Percentiles rank a stretch among this genome's conserved stretches.
phyloP scores from a whole-genome alignment of 225 moss, liverwort and hornwort genomes.

The Neckera pumila region DNA sequence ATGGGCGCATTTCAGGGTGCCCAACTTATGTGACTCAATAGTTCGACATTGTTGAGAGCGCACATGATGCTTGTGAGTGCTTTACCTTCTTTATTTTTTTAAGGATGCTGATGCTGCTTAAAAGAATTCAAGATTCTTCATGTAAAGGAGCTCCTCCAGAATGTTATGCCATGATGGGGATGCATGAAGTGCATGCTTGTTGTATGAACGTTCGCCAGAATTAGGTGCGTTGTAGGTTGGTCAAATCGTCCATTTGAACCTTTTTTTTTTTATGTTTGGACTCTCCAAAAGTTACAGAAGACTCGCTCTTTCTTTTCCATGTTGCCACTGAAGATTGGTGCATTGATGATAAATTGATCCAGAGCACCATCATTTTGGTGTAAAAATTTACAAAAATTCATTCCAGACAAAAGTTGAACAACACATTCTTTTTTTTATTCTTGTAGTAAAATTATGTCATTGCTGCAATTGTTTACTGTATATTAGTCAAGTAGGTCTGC shows the following conservation, averaged over 20 bases:
- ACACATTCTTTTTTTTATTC: not conserved
- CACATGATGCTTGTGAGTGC: not conserved
- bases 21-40: not conserved
- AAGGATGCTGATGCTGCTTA: too few species aligned
- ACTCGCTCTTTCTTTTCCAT: not conserved
- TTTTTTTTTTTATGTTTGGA: not conserved
- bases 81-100: not conserved
- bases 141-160: not conserved
- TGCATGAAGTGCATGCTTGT: not conserved
- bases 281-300: not conserved
- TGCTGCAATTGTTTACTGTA: not conserved
- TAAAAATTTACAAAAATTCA: not conserved
- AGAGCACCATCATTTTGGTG: not conserved
- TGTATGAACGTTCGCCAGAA: not conserved
- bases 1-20: not conserved
- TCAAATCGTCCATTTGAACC: not conserved
- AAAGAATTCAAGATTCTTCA: not conserved
- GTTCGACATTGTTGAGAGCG: too few species aligned
- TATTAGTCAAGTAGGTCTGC: not conserved
- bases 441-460: not conserved
- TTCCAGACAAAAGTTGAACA: too few species aligned
- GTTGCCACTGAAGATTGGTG: not conserved
- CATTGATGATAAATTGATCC: not conserved
- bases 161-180: not conserved
- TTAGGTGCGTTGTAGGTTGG: accelerated